These are phyloP conservation scores for Daedaleopsis sinensis DNA, from an alignment of 768 basidiomycete genomes.

Conservation along the genomic window DNA sequence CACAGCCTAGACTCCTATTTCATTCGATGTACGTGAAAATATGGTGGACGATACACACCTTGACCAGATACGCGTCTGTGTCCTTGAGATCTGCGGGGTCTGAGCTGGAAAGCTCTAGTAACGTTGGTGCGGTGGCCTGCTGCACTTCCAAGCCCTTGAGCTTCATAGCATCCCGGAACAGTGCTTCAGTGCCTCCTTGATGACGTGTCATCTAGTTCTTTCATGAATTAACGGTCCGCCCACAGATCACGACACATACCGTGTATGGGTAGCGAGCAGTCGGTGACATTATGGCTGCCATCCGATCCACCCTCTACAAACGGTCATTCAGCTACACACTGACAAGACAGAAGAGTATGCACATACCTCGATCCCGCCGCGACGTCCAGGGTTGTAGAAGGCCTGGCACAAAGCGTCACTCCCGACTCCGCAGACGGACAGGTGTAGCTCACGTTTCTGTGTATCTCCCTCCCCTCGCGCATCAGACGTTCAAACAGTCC, in stretches of 20 bases:
- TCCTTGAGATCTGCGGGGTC: slow-evolving; percentile 44
- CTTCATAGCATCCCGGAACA: slow-evolving; percentile 61
- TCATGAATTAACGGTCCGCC: not conserved
- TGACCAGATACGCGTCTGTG: slow-evolving; percentile 34
- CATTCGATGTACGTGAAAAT: not conserved
- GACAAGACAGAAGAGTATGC: not conserved
- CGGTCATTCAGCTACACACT: not conserved
- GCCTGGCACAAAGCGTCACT: slow-evolving; percentile 46
- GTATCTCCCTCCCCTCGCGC: slow-evolving; percentile 31
- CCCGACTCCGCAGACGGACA: not conserved
- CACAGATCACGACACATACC: slow-evolving; percentile 34
- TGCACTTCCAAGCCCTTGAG: slow-evolving; percentile 48
- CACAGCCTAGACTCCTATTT: slow-evolving; percentile 37
- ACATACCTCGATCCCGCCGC: slow-evolving; percentile 65
- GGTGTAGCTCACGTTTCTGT: slow-evolving; percentile 23
- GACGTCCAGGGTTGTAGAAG: slow-evolving; percentile 69
- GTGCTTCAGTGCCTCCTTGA: slow-evolving; percentile 65
- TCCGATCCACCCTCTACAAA: slow-evolving; percentile 60
- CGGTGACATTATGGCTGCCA: slow-evolving; percentile 62
- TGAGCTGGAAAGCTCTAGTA: slow-evolving; percentile 44
- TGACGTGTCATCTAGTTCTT: slow-evolving; percentile 53
- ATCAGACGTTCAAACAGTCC: slow-evolving; percentile 29
- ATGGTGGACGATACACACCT: slow-evolving; percentile 18
- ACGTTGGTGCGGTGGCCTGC: slow-evolving; percentile 36
- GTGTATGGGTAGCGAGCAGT: slow-evolving; percentile 78